Evolutionary conservation across 164 flowering plant genomes (phyloP), one percentile per base, ranked within the genome.

Genomic region (Nymphaea colorata): DNA sequence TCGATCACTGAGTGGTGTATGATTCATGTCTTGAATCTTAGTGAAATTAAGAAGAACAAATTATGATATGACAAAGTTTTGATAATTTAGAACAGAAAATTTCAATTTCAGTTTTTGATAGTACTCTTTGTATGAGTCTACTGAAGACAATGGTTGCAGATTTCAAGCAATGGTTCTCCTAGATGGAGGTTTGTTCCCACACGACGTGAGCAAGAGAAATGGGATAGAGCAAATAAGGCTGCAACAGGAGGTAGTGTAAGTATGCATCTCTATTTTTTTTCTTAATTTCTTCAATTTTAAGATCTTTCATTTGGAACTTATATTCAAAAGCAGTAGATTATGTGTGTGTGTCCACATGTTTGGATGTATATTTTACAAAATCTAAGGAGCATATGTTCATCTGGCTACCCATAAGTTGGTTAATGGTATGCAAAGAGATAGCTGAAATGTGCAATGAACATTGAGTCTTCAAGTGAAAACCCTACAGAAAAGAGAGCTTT

Each of bases 221-320:
- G 98, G 98, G 90, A 88, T 78, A 84, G 82, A 79, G 98, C 97
- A 16, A 70, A 71, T 18, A 88, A 88, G 81, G 95, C 96, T 70
- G 86, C 96, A 69, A 91, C 91, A 10, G 96, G 93, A 62, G 98
- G 98, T 76, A 90, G 81, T 81, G 96, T 87, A 76, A 80, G 87
- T 75, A 61, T 12, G 62, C 18, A 42, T 47, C 36, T 51, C 57
- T 15, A 51, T 25, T 25, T 25, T 25, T 25, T 25, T 25, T 25
- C 36, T 25, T 25, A 25, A 25, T 51, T 7, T n/a, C n/a, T n/a
- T n/a, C n/a, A n/a, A n/a, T n/a, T n/a, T n/a, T n/a, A n/a, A n/a
- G n/a, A n/a, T n/a, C n/a, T 51, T 51, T 51, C 15, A 4, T 51
- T 51, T 51, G 57, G 57, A 8, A 51, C 14, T 15, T 51, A 8